Conservation (phyloP, 495 filamentous ascomycete species). For the Podospora sp. region DNA sequence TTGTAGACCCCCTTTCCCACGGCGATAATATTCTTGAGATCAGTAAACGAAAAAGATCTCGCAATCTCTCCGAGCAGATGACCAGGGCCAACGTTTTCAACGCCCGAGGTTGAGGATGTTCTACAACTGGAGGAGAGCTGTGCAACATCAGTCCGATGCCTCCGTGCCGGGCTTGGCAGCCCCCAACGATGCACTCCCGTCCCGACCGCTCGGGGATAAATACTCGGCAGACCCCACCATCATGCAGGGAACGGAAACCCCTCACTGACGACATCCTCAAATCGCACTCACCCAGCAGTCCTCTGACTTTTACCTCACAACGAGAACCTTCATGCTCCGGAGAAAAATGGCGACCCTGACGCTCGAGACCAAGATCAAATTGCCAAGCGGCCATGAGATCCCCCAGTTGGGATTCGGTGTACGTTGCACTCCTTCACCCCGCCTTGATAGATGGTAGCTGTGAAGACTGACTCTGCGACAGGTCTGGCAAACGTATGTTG, state of each 20-base stretch:
- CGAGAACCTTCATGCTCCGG: constrained; percentile 28
- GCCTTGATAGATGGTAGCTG: background rate
- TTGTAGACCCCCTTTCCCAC: too few relatives aligned
- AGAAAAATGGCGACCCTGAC: constrained; percentile 44
- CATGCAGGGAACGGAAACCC: background rate
- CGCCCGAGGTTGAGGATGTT: too few relatives aligned
- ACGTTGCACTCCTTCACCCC: constrained; percentile 36
- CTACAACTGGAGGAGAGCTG: too few relatives aligned
- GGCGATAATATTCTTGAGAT: too few relatives aligned
- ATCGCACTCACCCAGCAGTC: background rate
- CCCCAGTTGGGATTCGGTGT: constrained; percentile 75
- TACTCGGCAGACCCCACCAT: too few relatives aligned
- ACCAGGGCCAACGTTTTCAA: too few relatives aligned
- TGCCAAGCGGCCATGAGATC: constrained; percentile 79
- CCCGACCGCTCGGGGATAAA: too few relatives aligned
- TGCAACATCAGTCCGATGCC: too few relatives aligned
- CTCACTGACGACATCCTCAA: background rate
- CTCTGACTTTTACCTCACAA: background rate
- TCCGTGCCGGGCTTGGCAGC: too few relatives aligned
- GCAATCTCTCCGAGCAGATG: too few relatives aligned
- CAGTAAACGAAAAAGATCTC: too few relatives aligned
- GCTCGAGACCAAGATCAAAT: constrained; percentile 65
- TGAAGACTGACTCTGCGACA: constrained; percentile 33
- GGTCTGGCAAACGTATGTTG: constrained; percentile 71
- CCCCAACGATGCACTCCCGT: too few relatives aligned